phyloP scores from a whole-genome alignment of 257 asterid species.

The Mentha longifolia region DNA sequence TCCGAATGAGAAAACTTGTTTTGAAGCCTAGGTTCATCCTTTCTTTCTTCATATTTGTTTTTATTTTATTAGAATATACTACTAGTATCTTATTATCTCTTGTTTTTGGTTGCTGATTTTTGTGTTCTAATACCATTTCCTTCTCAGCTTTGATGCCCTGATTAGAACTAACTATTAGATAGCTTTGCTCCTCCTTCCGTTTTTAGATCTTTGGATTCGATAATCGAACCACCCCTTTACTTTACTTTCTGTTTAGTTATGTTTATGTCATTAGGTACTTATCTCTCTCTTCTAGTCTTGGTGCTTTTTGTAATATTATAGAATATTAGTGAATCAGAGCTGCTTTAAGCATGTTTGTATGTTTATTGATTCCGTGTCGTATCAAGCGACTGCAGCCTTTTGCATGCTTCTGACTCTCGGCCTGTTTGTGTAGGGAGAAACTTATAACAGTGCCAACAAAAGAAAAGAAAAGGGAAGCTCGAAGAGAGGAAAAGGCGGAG shows the following conservation, averaged over 20 bases:
- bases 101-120: not conserved
- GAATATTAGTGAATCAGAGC: too few species aligned
- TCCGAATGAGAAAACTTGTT: conserved; percentile 94
- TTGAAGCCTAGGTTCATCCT: conserved; percentile 70
- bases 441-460: conserved; percentile 79
- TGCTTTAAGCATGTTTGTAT: too few species aligned
- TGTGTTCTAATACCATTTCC: not conserved
- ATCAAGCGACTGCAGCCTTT: not conserved
- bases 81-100: too few species aligned
- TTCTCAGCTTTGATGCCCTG: not conserved
- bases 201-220: too few species aligned
- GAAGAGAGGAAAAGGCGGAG: conserved; percentile 92
- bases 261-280: too few species aligned
- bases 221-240: too few species aligned
- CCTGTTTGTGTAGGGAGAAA: conserved; percentile 72
- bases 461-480: conserved; percentile 73
- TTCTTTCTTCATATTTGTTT: conserved; percentile 1
- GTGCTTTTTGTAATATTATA: too few species aligned
- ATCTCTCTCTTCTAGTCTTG: too few species aligned
- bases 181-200: too few species aligned
- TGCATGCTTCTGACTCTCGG: conserved; percentile 22
- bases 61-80: not conserved
- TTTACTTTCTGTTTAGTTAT: too few species aligned
- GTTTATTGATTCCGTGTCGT: too few species aligned
- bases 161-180: too few species aligned